A percentile compares a stretch with the other conserved stretches of the same genome.
These are phyloP conservation scores for Russula dissimulans DNA, from an alignment of 768 basidiomycete genomes.

Conservation along the genomic window DNA sequence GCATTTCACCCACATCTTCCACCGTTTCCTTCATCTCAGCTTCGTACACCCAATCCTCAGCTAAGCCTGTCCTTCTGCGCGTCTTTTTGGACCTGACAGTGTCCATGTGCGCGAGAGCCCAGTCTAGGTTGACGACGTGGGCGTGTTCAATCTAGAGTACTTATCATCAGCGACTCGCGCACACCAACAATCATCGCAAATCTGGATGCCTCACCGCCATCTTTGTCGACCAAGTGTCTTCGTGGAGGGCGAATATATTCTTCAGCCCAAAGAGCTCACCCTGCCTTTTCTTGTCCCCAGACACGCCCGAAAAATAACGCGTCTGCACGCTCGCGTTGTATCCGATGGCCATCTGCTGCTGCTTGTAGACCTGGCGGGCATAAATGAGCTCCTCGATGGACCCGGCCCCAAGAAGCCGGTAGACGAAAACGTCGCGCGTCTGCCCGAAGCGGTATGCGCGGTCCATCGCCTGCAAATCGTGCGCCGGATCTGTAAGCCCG, in stretches of 20 bases:
- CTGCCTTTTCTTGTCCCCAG: slow-evolving; percentile 62
- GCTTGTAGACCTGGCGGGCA: slow-evolving; percentile 85
- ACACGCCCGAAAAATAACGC: slow-evolving; percentile 74
- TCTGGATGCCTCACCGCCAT: slow-evolving; percentile 42
- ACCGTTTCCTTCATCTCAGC: slow-evolving; percentile 37
- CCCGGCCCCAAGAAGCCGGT: slow-evolving; percentile 75
- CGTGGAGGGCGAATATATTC: slow-evolving; percentile 78
- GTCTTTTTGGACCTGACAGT: slow-evolving; percentile 26
- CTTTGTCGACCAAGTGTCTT: slow-evolving; percentile 62
- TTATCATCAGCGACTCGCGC: background rate
- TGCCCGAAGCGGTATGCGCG: slow-evolving; percentile 83
- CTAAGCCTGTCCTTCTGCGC: slow-evolving; percentile 23
- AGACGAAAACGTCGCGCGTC: slow-evolving; percentile 75
- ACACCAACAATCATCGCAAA: background rate
- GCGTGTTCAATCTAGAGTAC: slow-evolving; percentile 64
- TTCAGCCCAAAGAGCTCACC: slow-evolving; percentile 81
- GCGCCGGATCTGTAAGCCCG: slow-evolving; percentile 68
- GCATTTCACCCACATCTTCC: slow-evolving; percentile 19
- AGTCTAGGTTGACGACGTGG: slow-evolving; percentile 63
- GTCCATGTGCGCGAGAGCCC: slow-evolving; percentile 67
- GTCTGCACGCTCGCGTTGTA: slow-evolving; percentile 81
- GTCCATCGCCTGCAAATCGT: slow-evolving; percentile 91
- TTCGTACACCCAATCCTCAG: slow-evolving; percentile 36
- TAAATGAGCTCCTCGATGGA: slow-evolving; percentile 85
- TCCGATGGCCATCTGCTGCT: slow-evolving; percentile 88